These are phyloP conservation scores for Yarrowia sp. DNA, from an alignment of 805 yeast genomes.

Conservation along the genomic window DNA sequence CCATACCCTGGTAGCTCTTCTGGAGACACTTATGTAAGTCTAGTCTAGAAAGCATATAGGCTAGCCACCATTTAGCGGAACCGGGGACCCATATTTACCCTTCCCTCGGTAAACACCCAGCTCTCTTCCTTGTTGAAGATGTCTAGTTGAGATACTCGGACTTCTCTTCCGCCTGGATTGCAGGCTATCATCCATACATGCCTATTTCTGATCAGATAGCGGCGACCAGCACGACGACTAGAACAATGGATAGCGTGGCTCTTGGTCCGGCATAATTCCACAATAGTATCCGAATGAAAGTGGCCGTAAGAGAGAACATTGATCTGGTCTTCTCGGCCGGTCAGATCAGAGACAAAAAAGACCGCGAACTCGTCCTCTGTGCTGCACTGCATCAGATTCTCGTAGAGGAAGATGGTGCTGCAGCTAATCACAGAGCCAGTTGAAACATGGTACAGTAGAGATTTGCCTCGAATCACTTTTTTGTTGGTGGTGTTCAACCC, in stretches of 20 bases:
- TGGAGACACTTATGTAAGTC: background rate
- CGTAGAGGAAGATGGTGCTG: constrained; percentile 20
- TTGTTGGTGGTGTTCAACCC: constrained; percentile 7
- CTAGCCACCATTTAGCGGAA: background rate
- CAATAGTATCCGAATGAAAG: background rate
- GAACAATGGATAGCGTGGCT: constrained; percentile 25
- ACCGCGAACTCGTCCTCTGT: constrained; percentile 1
- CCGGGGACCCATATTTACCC: background rate
- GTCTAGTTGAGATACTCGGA: constrained; percentile 7
- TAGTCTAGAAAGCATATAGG: background rate
- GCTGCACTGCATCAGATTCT: constrained; percentile 27
- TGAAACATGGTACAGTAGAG: background rate
- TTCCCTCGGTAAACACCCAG: constrained; percentile 2
- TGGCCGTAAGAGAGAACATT: constrained; percentile 19
- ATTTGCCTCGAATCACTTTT: constrained; percentile 12
- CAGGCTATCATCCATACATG: constrained; percentile 25
- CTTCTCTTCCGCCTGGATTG: background rate
- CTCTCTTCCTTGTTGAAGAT: background rate
- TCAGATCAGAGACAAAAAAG: constrained; percentile 22
- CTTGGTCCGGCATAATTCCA: constrained; percentile 12
- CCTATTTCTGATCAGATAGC: constrained; percentile 7
- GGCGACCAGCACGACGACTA: constrained; percentile 14
- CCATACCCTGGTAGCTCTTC: background rate
- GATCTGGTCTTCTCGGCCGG: constrained; percentile 5
- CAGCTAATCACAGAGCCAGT: background rate